Percentiles rank a stretch among this genome's conserved stretches.
Evolutionary conservation across 176 grass and related monocot genomes (phyloP).

Genomic region (Ampelocalamus luodianensis): DNA sequence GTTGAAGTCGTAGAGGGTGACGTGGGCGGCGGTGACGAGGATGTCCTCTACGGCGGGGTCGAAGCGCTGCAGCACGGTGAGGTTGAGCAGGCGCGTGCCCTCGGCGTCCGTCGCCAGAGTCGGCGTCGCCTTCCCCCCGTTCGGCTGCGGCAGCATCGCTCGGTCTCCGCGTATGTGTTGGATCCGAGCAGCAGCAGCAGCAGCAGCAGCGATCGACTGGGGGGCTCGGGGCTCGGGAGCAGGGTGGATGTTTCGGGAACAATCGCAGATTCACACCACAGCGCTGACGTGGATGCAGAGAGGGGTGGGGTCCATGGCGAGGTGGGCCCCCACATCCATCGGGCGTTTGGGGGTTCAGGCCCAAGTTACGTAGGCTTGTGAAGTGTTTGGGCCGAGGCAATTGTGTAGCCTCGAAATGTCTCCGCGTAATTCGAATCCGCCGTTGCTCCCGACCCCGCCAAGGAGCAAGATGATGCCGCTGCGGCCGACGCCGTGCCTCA

Average conservation of each 20-base stretch:
- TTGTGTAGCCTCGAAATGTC: too few species aligned
- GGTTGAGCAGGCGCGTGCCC: constrained; percentile 78
- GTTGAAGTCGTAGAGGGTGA: constrained; percentile 95
- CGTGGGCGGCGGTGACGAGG: constrained; percentile 88
- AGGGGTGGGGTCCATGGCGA: too few species aligned
- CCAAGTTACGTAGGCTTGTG: too few species aligned
- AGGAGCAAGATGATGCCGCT: too few species aligned
- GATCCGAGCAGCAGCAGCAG: constrained; percentile 46
- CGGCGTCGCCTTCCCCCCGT: constrained; percentile 77
- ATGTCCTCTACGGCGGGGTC: constrained; percentile 94
- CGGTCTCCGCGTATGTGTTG: not conserved
- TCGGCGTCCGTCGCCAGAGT: constrained; percentile 76
- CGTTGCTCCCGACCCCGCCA: too few species aligned
- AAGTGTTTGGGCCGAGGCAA: too few species aligned
- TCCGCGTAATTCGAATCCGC: too few species aligned
- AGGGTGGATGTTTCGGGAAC: constrained; percentile 32
- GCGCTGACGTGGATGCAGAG: too few species aligned
- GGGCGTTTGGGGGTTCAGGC: too few species aligned
- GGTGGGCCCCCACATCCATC: too few species aligned
- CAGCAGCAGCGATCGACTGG: constrained; percentile 20
- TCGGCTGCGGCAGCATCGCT: constrained; percentile 46
- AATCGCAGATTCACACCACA: not conserved
- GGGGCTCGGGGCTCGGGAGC: not conserved
- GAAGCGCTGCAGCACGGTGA: constrained; percentile 89
- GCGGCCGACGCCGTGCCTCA: too few species aligned